A percentile compares a stretch with the other conserved stretches of the same genome.
phyloP scores from a whole-genome alignment of 768 basidiomycete genomes.

The Mycena belliarum region DNA sequence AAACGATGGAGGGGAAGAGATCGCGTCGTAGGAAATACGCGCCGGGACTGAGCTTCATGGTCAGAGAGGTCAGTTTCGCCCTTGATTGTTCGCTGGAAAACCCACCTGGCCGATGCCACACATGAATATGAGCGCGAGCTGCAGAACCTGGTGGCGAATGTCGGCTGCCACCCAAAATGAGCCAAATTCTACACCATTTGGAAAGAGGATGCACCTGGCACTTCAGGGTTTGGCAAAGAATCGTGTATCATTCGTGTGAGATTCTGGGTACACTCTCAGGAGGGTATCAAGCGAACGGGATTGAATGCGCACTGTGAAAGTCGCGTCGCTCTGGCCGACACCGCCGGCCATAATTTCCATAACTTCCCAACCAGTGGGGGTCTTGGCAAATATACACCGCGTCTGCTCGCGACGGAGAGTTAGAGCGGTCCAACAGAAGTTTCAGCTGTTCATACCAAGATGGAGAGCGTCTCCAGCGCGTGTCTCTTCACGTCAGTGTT shows the following conservation, averaged over 20 bases:
- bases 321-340: conserved; percentile 54
- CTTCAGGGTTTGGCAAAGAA: conserved; percentile 44
- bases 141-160: conserved; percentile 55
- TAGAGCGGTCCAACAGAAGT: background rate
- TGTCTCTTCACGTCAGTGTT: conserved; percentile 41
- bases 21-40: conserved; percentile 69
- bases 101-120: conserved; percentile 48
- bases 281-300: background rate
- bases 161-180: conserved; percentile 34
- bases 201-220: conserved; percentile 41
- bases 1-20: conserved; percentile 55
- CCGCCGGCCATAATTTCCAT: conserved; percentile 71
- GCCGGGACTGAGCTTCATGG: conserved; percentile 59
- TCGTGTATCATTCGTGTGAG: conserved; percentile 50
- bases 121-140: conserved; percentile 57
- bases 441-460: conserved; percentile 31
- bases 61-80: background rate
- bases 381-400: conserved; percentile 54
- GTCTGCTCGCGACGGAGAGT: background rate
- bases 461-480: conserved; percentile 53
- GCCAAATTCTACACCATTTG: background rate
- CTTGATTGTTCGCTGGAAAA: background rate
- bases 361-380: conserved; percentile 67
- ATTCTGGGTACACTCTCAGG: conserved; percentile 34
- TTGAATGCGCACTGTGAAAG: conserved; percentile 48